phyloP scores from a whole-genome alignment of 768 basidiomycete genomes.

The Boletus tylopilopsis region DNA sequence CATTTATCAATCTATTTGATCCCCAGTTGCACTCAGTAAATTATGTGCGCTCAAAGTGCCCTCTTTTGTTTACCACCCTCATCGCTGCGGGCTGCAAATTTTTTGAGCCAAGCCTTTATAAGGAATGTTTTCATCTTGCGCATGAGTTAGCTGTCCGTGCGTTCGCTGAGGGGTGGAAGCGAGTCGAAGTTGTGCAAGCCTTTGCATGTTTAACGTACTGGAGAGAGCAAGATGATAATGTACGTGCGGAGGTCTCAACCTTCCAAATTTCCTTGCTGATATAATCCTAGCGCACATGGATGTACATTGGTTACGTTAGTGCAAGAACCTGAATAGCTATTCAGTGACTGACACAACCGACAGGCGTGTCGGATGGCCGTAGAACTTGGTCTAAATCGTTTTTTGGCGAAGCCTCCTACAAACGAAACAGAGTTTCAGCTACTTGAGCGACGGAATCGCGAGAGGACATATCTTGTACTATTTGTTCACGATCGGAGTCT shows the following conservation, averaged over 20 bases:
- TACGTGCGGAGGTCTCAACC: constrained; percentile 30
- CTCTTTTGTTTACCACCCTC: constrained; percentile 81
- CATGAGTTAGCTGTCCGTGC: constrained; percentile 73
- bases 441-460: constrained; percentile 77
- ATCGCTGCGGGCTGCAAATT: constrained; percentile 86
- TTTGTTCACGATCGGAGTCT: constrained; percentile 86
- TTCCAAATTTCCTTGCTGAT: constrained; percentile 11
- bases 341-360: constrained; percentile 1
- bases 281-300: constrained; percentile 68
- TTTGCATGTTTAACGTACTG: constrained; percentile 88
- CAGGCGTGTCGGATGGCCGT: constrained; percentile 88
- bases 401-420: constrained; percentile 47
- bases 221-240: constrained; percentile 84
- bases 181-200: constrained; percentile 85
- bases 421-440: constrained; percentile 63
- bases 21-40: constrained; percentile 75
- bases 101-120: constrained; percentile 66
- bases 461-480: constrained; percentile 81
- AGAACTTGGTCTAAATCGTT: constrained; percentile 76
- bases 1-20: constrained; percentile 87
- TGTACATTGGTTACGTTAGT: constrained; percentile 80
- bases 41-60: constrained; percentile 77
- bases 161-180: constrained; percentile 74
- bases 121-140: constrained; percentile 65
- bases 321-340: background rate